Conservation (phyloP, 805 yeast genomes). For the Saccharomyces cerevisiae region DNA sequence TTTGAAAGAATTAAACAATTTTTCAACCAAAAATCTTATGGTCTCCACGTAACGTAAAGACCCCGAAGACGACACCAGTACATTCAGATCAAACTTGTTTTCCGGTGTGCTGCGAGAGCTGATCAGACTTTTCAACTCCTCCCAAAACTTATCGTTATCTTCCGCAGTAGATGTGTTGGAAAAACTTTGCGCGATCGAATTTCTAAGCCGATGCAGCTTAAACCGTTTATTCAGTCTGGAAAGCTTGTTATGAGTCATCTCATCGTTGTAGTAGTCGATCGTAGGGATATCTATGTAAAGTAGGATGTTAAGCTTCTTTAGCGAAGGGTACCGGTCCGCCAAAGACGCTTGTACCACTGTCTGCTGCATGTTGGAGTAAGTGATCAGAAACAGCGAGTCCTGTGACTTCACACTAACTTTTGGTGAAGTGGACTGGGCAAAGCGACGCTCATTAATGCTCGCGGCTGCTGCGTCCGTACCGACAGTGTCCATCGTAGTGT, state of each 20-base stretch:
- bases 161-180: slow-evolving; percentile 6
- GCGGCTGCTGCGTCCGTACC: background rate
- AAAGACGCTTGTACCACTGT: background rate
- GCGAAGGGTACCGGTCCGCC: background rate
- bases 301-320: slow-evolving; percentile 12
- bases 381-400: slow-evolving; percentile 24
- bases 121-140: slow-evolving; percentile 2
- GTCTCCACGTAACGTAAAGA: slow-evolving; percentile 30
- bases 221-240: slow-evolving; percentile 25
- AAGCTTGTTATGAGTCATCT: slow-evolving; percentile 20
- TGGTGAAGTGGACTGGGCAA: slow-evolving; percentile 6
- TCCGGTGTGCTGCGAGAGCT: background rate
- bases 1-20: background rate
- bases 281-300: slow-evolving; percentile 30
- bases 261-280: slow-evolving; percentile 30
- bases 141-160: slow-evolving; percentile 21
- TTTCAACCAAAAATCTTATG: slow-evolving; percentile 24
- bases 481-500: background rate
- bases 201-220: slow-evolving; percentile 23
- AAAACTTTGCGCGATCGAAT: slow-evolving; percentile 20
- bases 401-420: slow-evolving; percentile 24
- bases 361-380: slow-evolving; percentile 22
- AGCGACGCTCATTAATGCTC: background rate
- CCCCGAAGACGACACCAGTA: slow-evolving; percentile 22
- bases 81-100: background rate